Base-by-base conservation (phyloP, 768 basidiomycete genomes). In the Sistotremastrum niveocremeum region DNA sequence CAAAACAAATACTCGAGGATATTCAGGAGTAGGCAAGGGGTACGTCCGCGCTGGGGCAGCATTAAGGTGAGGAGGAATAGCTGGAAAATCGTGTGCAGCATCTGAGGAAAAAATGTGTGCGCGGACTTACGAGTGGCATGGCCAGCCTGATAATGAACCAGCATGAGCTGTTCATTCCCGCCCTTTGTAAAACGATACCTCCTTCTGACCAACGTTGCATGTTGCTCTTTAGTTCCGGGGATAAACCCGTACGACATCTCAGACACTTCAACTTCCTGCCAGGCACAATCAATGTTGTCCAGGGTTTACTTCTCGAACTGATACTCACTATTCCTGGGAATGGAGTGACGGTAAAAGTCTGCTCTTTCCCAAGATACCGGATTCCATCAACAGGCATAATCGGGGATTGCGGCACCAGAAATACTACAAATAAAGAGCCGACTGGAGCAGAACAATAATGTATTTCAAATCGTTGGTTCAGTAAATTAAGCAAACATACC, bases 321-420 rank as follows among this genome's bases (percentile, higher is more conserved):
- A 20, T 20, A 20, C 20, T 20, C 20, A 20, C 20, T 20, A 20
- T 20, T 20, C 11, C 11, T 7, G 42, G 43, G 37, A 28, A 32
- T 41, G 65, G 65, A 32, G 77, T 68, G 4, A 81, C 67, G 36
- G 62, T 60, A 55, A 68, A 77, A 52, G 76, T 74, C 39, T 72
- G 71, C 56, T 89, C 86, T 45, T 75, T 63, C 47, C 87, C 86
- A 52, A 80, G 76, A 57, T 72, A 90, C 37, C 82, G 76, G 46
- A 89, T 69, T n/a, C 86, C 86, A 54, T 90, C 86, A 47, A 67
- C 72, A 20, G 84, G 84, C 57, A 84, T 82, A 3, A 73, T 68
- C 29, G 69, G 54, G 47, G 73, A 73, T 20, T 20, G 20, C 6
- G 74, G 73, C 39, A 51, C 31, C 44, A 85, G 62, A 61, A 73